Evolutionary conservation across 805 yeast genomes (phyloP), one percentile per base, ranked within the genome.

Genomic region (Yueomyces sinensis): DNA sequence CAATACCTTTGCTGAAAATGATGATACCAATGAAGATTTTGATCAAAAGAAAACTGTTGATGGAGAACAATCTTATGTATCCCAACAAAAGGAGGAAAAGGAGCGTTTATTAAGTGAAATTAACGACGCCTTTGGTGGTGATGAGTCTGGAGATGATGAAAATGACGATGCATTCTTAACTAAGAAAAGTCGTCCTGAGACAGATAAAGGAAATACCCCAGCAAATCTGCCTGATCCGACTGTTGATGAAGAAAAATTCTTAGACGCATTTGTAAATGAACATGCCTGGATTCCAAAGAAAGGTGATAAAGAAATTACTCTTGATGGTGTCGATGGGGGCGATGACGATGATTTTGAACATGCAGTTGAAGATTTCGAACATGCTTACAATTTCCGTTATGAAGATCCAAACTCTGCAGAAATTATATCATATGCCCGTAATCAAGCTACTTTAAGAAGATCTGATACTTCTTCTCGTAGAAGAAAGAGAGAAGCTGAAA

Each of bases 321-420:
- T 70, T 47, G 81, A 66, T 47, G 43, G 35, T 28, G 59, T 52
- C 25, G 49, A 46, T n/a, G 56, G 66, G 43, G 82, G 72, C 37
- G 66, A 61, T 35, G 67, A 62, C 34, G 84, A 76, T 38, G 91
- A 82, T 36, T 87, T 87, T 50, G 96, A 89, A 32, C 82, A 83
- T 30, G 91, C 93, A 2, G 95, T 81, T 5, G 98, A 91, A 47
- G 65, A 74, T 49, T 86, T 83, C 48, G 98, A 91, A 58, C 74
- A 75, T 42, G 95, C 94, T 0, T 89, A 87, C 61, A 91, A 91
- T 51, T 89, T 89, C 67, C 72, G 98, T 54, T 91, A 72, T 54
- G 98, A 91, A 59, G 96, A 87, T 49, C 86, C 94, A 13, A 74
- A 76, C 43, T 71, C 95, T 5, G 83, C 89, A 0, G 95, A 89